Conservation (phyloP, 2,329 filamentous ascomycete genomes). For the Neopestalotiopsis sp. region DNA sequence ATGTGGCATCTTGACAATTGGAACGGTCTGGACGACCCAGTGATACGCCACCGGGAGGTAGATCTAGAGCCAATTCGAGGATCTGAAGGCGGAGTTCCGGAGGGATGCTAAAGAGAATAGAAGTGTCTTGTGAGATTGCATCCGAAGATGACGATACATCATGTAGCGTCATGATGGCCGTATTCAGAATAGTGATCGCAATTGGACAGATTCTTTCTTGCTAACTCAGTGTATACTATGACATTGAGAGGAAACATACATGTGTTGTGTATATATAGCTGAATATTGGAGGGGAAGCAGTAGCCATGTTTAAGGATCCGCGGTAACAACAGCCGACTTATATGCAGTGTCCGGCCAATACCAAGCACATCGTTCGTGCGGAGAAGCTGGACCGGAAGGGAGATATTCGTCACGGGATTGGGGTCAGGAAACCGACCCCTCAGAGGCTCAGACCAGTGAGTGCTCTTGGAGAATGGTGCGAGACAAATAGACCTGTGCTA, state of each 20-base stretch:
- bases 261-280: not conserved
- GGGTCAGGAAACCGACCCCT: not conserved
- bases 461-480: not conserved
- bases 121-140: not conserved
- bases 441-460: not conserved
- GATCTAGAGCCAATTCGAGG: not conserved
- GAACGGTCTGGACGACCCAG: not conserved
- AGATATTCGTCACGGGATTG: not conserved
- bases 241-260: not conserved
- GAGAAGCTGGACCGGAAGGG: slow-evolving; percentile 4
- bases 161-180: not conserved
- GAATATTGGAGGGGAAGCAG: not conserved
- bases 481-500: not conserved
- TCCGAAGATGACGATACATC: not conserved
- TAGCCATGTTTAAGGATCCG: not conserved
- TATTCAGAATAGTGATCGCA: not conserved
- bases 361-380: not conserved
- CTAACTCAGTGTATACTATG: not conserved
- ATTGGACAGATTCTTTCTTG: not conserved
- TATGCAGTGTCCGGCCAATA: slow-evolving; percentile 5
- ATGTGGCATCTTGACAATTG: not conserved
- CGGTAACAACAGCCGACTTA: slow-evolving; percentile 1
- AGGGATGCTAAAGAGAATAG: not conserved
- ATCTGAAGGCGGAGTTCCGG: slow-evolving; percentile 5
- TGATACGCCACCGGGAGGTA: not conserved